Base-by-base conservation (phyloP, 768 basidiomycete genomes). In the Daedaleopsis nitida region DNA sequence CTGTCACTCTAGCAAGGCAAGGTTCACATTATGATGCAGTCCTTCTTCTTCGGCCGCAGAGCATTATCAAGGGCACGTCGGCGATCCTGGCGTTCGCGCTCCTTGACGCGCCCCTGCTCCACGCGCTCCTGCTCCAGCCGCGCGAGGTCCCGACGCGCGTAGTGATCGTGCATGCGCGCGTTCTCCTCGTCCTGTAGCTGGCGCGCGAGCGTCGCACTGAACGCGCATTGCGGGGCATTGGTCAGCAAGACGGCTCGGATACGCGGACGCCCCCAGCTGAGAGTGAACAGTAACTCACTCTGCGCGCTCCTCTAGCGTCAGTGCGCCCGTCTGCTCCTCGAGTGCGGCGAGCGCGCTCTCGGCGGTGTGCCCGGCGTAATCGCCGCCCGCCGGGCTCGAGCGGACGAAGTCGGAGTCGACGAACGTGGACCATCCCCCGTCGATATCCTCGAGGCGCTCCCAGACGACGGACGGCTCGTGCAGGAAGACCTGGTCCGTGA, bases 391-490 rank as follows among this genome's bases (percentile, higher is more conserved):
- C 1, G 92, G 91, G 47, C 77, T 85, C 9, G 89, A 77, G 12
- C 72, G 77, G 38, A 81, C 72, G 59, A 96, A 89, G 49, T 85
- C 76, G 0, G 85, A 82, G 70, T 95, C 93, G 21, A 90, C 90
- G 68, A 94, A 96, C 6, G 83, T 82, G 34, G 89, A 85, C 64
- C 80, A 86, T 2, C 84, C 81, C 1, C 92, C 92, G 61, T 96
- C 94, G 34, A 95, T 82, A 68, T 96, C 95, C 66, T 91, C 92
- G 32, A 97, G 76, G 19, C 88, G 85, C 74, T 97, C 95, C 95
- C 95, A 97, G 3, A 95, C 89, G 24, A 96, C 84, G 17, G 85
- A 85, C 0, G 86, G 78, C 70, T 96, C 94, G 58, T 84, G 73
- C 2, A 87, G 75, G 72, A 97, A 94, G 17, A 87, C 84, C 43